phyloP scores from a whole-genome alignment of 768 basidiomycete genomes.

The Pleurotus salmoneostramineus region DNA sequence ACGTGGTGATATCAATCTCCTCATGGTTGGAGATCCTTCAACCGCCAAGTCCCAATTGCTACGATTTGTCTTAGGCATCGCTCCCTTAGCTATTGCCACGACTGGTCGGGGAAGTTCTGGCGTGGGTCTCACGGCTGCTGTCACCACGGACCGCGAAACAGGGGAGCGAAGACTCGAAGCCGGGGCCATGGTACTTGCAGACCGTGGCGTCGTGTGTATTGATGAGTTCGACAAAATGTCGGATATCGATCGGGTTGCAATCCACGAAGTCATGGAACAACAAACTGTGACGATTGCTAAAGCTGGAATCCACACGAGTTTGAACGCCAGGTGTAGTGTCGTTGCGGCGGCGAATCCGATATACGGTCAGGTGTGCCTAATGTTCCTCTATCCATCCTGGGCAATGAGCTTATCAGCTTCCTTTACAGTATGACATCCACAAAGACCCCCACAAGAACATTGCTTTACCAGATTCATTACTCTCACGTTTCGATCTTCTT shows the following conservation, averaged over 20 bases:
- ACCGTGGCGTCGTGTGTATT: conserved; percentile 98
- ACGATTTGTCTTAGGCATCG: conserved; percentile 93
- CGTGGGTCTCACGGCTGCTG: conserved; percentile 97
- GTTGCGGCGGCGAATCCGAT: conserved; percentile 98
- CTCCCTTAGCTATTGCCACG: conserved; percentile 96
- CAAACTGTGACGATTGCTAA: conserved; percentile 99
- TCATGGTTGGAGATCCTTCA: conserved; percentile 99
- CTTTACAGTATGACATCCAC: conserved; percentile 89
- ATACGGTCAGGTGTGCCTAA: conserved; percentile 78
- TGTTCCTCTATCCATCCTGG: neutral
- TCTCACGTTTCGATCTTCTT: conserved; percentile 97
- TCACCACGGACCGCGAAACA: conserved; percentile 97
- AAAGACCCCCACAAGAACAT: conserved; percentile 99
- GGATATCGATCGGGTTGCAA: conserved; percentile 96
- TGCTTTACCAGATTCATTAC: conserved; percentile 92
- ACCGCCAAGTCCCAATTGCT: conserved; percentile 97
- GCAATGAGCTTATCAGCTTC: conserved; percentile 7
- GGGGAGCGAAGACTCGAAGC: conserved; percentile 96
- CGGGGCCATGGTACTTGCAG: conserved; percentile 98
- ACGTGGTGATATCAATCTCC: conserved; percentile 97
- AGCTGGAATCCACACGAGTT: conserved; percentile 96
- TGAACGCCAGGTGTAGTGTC: conserved; percentile 97
- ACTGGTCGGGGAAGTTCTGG: conserved; percentile 98
- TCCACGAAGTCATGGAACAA: conserved; percentile 99
- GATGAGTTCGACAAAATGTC: conserved; percentile 99